These are phyloP conservation scores for Acorus gramineus DNA, from an alignment of 106 monocot genomes.

Conservation along the genomic window DNA sequence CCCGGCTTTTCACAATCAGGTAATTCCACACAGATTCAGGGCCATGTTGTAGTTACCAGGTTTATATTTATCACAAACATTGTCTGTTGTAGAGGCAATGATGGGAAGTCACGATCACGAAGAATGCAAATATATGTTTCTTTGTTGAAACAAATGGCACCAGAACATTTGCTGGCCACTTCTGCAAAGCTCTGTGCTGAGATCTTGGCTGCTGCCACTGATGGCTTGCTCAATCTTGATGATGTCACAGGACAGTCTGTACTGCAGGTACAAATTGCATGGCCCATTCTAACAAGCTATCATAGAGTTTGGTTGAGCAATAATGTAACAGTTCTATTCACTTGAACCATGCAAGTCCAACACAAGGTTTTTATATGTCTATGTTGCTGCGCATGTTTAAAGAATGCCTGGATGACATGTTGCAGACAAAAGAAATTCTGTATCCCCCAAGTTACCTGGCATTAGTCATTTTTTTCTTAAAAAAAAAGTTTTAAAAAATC, in stretches of 20 bases:
- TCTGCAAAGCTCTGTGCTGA: constrained; percentile 96
- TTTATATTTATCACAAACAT: no score
- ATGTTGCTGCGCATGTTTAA: no score
- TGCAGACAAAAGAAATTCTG: no score
- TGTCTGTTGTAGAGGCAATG: constrained; percentile 51
- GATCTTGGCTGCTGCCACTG: constrained; percentile 86
- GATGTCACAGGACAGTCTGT: constrained; percentile 67
- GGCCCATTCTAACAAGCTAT: neutral
- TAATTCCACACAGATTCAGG: constrained; percentile 2
- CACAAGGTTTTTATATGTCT: no score
- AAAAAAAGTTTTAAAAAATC: no score
- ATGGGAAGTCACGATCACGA: constrained; percentile 57
- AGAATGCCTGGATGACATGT: no score
- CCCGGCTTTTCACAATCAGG: constrained; percentile 68
- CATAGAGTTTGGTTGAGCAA: no score
- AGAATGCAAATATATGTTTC: constrained; percentile 92
- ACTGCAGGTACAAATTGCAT: constrained; percentile 46
- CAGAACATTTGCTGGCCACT: constrained; percentile 94
- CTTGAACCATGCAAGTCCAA: no score
- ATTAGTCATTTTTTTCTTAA: no score
- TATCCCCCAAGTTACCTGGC: no score
- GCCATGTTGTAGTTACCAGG: no score
- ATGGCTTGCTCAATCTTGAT: constrained; percentile 82
- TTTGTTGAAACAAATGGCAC: constrained; percentile 96
- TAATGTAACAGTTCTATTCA: no score